phyloP scores from a whole-genome alignment of 305 asterid species.

The Fraxinus nigra region DNA sequence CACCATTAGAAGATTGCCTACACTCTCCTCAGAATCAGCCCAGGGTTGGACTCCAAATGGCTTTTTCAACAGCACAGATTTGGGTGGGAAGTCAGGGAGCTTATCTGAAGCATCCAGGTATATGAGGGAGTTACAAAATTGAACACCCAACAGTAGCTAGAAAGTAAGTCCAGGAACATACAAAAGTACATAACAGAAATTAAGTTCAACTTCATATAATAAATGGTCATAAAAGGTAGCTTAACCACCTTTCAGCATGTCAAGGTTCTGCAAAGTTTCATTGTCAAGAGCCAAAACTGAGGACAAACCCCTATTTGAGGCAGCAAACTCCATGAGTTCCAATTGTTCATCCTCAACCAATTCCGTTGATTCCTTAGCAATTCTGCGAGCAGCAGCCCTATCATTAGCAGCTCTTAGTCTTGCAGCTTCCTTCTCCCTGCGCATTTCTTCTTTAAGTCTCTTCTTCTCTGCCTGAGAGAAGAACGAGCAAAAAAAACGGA shows the following conservation, averaged over 20 bases:
- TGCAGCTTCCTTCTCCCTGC: constrained; percentile 82
- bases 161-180: constrained; percentile 19
- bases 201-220: background rate
- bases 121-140: constrained; percentile 20
- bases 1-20: constrained; percentile 87
- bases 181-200: constrained; percentile 7
- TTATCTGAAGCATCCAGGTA: constrained; percentile 49
- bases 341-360: constrained; percentile 75
- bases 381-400: constrained; percentile 81
- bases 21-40: constrained; percentile 69
- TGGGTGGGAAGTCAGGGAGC: constrained; percentile 71
- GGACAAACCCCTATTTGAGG: constrained; percentile 57
- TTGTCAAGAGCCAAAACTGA: constrained; percentile 64
- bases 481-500: constrained; percentile 13
- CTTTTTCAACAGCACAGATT: constrained; percentile 56
- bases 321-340: constrained; percentile 93
- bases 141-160: constrained; percentile 17
- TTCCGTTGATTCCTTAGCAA: constrained; percentile 81
- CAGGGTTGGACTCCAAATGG: constrained; percentile 76
- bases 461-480: constrained; percentile 71
- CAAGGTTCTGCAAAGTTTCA: constrained; percentile 61
- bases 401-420: constrained; percentile 80
- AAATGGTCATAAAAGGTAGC: background rate
- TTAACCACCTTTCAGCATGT: constrained; percentile 51
- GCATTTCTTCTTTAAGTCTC: constrained; percentile 83